Evolutionary conservation across 2,329 filamentous ascomycete species (phyloP).

Genomic region (Colletotrichum sp.): DNA sequence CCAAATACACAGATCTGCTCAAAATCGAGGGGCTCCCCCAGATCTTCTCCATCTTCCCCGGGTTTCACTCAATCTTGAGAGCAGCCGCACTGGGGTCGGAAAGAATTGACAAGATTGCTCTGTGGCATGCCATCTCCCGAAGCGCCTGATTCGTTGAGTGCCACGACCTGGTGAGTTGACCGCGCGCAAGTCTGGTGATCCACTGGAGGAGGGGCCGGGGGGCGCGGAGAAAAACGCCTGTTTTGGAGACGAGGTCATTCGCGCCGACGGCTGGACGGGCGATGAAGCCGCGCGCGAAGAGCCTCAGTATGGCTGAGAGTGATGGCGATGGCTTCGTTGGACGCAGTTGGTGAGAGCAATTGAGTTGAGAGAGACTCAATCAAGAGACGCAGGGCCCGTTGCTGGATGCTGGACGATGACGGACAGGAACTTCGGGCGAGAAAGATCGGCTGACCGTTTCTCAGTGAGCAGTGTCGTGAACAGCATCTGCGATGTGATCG

Average conservation of each 20-base stretch:
- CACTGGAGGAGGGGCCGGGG: slow-evolving; percentile 1
- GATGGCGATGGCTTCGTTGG: not conserved
- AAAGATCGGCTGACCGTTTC: not conserved
- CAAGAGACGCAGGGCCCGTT: not conserved
- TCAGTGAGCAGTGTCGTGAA: slow-evolving; percentile 51
- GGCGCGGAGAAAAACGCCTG: slow-evolving; percentile 14
- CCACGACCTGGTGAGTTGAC: slow-evolving; percentile 24
- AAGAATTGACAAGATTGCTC: slow-evolving; percentile 15
- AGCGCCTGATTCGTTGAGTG: slow-evolving; percentile 24
- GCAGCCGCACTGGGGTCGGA: slow-evolving; percentile 15
- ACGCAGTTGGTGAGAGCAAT: not conserved
- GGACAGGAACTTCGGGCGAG: not conserved
- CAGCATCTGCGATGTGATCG: slow-evolving; percentile 50
- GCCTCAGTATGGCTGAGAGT: not conserved
- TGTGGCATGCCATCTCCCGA: slow-evolving; percentile 22
- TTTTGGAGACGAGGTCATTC: slow-evolving; percentile 16
- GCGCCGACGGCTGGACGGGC: not conserved
- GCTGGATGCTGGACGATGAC: not conserved
- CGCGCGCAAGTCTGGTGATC: slow-evolving; percentile 7
- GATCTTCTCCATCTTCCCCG: slow-evolving; percentile 22
- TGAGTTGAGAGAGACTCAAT: not conserved
- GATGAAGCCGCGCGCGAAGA: not conserved
- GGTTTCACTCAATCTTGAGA: slow-evolving; percentile 16
- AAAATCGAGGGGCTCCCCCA: slow-evolving; percentile 22
- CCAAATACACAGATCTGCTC: slow-evolving; percentile 15